Conservation (phyloP, 148 eudicot genomes). For the Vaccinium corymbosum region DNA sequence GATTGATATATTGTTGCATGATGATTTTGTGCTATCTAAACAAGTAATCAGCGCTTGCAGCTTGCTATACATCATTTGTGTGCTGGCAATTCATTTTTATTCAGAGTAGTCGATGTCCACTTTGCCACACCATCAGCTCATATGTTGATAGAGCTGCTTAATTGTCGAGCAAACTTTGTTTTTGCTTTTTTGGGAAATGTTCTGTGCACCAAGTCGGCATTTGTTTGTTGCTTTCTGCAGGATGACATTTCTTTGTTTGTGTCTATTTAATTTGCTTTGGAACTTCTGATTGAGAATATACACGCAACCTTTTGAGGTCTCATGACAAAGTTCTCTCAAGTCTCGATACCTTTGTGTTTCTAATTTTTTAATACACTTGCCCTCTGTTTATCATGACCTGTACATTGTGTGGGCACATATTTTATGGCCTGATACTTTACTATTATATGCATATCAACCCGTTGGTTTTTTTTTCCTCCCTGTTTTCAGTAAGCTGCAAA, state of each 20-base stretch:
- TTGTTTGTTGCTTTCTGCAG: not conserved
- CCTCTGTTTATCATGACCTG: not conserved
- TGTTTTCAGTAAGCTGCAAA: conserved; percentile 35
- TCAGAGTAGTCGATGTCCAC: not conserved
- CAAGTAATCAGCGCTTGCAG: not conserved
- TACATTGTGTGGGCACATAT: not conserved
- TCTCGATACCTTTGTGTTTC: not conserved
- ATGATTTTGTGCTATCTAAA: not conserved
- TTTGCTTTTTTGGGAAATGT: not conserved
- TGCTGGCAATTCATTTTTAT: not conserved
- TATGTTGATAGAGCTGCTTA: not conserved
- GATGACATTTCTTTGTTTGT: not conserved
- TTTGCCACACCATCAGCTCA: not conserved
- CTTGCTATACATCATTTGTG: not conserved
- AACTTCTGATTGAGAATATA: no score
- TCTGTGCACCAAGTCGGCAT: not conserved
- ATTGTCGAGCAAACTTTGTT: not conserved
- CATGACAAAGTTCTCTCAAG: not conserved
- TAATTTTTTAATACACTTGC: not conserved
- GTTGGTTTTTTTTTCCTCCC: not conserved
- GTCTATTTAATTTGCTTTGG: not conserved
- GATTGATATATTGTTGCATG: not conserved
- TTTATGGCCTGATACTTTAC: not conserved
- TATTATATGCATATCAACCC: not conserved
- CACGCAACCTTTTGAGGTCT: no score